Evolutionary conservation across 1,139 yeast genomes (phyloP).

Genomic region (Chernovozyma aurita): DNA sequence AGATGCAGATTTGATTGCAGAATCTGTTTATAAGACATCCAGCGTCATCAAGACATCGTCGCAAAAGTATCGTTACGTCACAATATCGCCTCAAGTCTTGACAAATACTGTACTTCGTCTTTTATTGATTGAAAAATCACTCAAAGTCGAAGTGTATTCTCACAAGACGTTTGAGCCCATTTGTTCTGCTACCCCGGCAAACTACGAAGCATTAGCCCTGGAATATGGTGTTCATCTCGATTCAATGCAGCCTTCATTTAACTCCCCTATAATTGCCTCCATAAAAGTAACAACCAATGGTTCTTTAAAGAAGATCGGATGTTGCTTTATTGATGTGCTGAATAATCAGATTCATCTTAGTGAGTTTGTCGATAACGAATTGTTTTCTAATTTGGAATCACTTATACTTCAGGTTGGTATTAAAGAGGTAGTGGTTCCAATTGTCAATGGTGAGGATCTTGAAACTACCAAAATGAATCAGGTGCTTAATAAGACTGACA

Average conservation of each 20-base stretch:
- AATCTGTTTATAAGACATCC: conserved; percentile 73
- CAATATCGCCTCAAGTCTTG: conserved; percentile 73
- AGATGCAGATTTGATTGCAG: conserved; percentile 85
- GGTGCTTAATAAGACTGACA: conserved; percentile 62
- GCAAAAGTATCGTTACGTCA: conserved; percentile 59
- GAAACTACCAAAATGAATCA: conserved; percentile 50
- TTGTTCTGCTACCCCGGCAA: conserved; percentile 84
- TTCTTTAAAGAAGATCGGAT: conserved; percentile 55
- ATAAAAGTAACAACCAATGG: conserved; percentile 52
- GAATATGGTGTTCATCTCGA: conserved; percentile 58
- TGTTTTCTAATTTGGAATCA: conserved; percentile 81
- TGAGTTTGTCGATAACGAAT: conserved; percentile 84
- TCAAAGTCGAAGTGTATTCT: conserved; percentile 70
- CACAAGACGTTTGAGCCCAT: conserved; percentile 54
- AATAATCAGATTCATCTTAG: conserved; percentile 61
- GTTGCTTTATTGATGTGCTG: conserved; percentile 76
- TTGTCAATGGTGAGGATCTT: conserved; percentile 24
- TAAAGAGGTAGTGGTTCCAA: conserved; percentile 66
- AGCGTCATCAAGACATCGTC: conserved; percentile 64
- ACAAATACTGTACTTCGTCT: conserved; percentile 56
- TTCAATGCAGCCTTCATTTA: conserved; percentile 54
- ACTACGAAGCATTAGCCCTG: conserved; percentile 48
- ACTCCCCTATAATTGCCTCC: conserved; percentile 73
- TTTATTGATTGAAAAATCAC: conserved; percentile 65
- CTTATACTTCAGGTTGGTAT: conserved; percentile 83